Conservation (phyloP, 2,329 filamentous ascomycete species). For the Colletotrichum magnum region DNA sequence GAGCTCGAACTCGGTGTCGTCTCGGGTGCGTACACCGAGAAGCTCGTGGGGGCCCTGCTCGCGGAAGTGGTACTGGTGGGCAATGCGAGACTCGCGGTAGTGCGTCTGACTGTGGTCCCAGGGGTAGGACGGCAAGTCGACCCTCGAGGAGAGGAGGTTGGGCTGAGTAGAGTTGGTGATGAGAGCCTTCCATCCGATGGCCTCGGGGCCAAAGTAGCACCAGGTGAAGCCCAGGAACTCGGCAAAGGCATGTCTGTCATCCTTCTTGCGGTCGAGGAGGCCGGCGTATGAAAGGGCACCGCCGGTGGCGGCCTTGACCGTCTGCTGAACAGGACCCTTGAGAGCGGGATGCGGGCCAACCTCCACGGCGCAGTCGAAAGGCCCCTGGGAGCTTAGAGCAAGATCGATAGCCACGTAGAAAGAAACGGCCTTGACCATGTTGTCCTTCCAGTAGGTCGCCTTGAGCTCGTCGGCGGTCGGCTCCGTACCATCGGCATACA, state of each 20-base stretch:
- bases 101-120: conserved; percentile 54
- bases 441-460: conserved; percentile 50
- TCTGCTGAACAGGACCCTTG: conserved; percentile 55
- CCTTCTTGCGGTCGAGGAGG: conserved; percentile 48
- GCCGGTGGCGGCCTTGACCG: conserved; percentile 58
- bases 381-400: conserved; percentile 37
- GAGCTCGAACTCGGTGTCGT: conserved; percentile 34
- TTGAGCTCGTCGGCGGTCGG: conserved; percentile 49
- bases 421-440: conserved; percentile 49
- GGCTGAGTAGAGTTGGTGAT: conserved; percentile 44
- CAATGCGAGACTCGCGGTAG: conserved; percentile 52
- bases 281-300: conserved; percentile 49
- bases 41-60: conserved; percentile 55
- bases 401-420: conserved; percentile 44
- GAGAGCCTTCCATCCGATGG: conserved; percentile 43
- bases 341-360: conserved; percentile 57
- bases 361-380: conserved; percentile 47
- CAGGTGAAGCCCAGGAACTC: conserved; percentile 53
- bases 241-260: conserved; percentile 49
- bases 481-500: conserved; percentile 46
- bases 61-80: conserved; percentile 47
- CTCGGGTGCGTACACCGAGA: conserved; percentile 28
- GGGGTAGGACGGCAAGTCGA: conserved; percentile 53
- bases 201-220: conserved; percentile 47
- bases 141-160: conserved; percentile 36